These are phyloP conservation scores for Fusarium austroafricanum DNA, from an alignment of 2,329 filamentous ascomycete genomes.

Conservation along the genomic window DNA sequence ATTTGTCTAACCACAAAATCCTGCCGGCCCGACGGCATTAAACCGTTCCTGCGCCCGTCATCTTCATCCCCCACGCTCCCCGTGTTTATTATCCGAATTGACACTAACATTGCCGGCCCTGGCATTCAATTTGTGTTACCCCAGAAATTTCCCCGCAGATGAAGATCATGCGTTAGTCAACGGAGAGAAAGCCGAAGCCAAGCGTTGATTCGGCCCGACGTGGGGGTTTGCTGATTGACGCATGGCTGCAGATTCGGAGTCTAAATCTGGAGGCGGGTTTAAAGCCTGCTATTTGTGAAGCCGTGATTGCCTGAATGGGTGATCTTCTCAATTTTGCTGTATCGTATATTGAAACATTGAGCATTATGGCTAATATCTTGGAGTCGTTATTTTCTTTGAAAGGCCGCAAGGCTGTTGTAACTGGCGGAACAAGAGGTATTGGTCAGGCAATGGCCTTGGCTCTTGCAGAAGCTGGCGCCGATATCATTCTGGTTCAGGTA, in stretches of 20 bases:
- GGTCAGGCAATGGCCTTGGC: constrained; percentile 67
- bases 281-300: neutral
- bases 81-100: constrained; percentile 14
- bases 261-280: neutral
- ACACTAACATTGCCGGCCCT: neutral
- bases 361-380: neutral
- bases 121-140: neutral
- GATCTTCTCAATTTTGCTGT: too few relatives aligned
- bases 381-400: constrained; percentile 62
- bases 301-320: too few relatives aligned
- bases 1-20: neutral
- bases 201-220: neutral
- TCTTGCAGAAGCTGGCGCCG: constrained; percentile 70
- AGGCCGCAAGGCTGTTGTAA: constrained; percentile 67
- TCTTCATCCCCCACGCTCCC: neutral
- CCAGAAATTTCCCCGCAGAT: constrained; percentile 3
- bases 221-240: neutral
- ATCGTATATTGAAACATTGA: neutral
- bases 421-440: constrained; percentile 68
- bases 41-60: neutral
- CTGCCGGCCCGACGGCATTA: neutral
- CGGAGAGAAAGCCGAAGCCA: constrained; percentile 1
- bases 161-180: neutral
- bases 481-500: constrained; percentile 66
- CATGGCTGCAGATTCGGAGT: neutral